Conservation (phyloP, 2,329 filamentous ascomycete genomes). For the Talaromyces sp. region DNA sequence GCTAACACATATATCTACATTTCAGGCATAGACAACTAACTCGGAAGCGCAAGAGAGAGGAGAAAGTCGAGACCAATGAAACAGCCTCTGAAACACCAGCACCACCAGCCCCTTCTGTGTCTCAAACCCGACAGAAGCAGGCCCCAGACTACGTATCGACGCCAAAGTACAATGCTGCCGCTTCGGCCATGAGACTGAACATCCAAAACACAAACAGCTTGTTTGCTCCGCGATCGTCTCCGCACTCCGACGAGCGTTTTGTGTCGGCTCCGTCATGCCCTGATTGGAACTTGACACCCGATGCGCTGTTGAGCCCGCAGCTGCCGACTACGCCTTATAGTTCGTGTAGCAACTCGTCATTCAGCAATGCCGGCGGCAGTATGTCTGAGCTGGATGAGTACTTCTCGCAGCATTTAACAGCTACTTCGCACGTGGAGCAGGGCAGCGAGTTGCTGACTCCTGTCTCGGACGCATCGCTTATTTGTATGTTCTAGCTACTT, state of each 20-base stretch:
- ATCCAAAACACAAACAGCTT: not conserved
- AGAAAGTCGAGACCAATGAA: not conserved
- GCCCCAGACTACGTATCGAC: not conserved
- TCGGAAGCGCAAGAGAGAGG: constrained; percentile 9
- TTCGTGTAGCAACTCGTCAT: constrained; percentile 6
- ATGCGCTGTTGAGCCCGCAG: constrained; percentile 6
- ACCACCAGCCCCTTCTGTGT: not conserved
- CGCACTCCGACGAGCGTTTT: not conserved
- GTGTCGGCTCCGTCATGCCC: constrained; percentile 1
- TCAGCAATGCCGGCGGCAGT: constrained; percentile 1
- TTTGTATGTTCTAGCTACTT: not conserved
- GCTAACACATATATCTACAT: not conserved
- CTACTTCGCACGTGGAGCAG: not conserved
- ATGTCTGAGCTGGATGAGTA: constrained; percentile 1
- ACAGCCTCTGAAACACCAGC: not conserved
- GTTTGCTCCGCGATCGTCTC: not conserved
- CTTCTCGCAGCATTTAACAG: not conserved
- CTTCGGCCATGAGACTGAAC: not conserved
- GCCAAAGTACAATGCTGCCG: not conserved
- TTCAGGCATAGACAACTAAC: constrained; percentile 9
- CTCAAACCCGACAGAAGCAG: not conserved
- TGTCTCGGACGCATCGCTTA: not conserved
- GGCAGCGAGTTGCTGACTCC: not conserved
- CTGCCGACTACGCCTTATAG: constrained; percentile 9
- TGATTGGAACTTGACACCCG: constrained; percentile 5